Evolutionary conservation across 2,329 filamentous ascomycete species (phyloP).

Genomic region (Fusarium sp.): DNA sequence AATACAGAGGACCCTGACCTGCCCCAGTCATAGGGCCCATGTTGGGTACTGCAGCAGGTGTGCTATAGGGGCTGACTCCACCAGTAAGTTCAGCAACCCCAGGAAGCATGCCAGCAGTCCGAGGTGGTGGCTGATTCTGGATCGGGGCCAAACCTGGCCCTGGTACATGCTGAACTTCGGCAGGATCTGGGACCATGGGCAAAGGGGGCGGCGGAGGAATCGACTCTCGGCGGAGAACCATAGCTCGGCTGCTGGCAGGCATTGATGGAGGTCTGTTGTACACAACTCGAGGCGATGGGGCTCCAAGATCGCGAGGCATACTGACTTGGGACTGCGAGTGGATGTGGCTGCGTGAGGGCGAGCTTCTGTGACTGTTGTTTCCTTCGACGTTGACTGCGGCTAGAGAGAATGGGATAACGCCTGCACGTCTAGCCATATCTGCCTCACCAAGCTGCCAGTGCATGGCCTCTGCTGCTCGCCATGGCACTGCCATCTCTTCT

Average conservation of each 20-base stretch:
- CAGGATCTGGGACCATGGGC: slow-evolving; percentile 47
- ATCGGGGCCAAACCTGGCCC: slow-evolving; percentile 65
- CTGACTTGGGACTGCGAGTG: slow-evolving; percentile 62
- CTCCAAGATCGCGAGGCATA: slow-evolving; percentile 56
- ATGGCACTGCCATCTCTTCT: slow-evolving; percentile 93
- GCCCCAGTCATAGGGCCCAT: slow-evolving; percentile 47
- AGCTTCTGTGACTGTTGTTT: slow-evolving; percentile 53
- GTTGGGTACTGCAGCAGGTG: slow-evolving; percentile 56
- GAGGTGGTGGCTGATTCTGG: slow-evolving; percentile 56
- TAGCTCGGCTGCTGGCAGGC: slow-evolving; percentile 51
- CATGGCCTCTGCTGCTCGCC: slow-evolving; percentile 96
- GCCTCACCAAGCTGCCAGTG: slow-evolving; percentile 95
- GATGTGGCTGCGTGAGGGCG: slow-evolving; percentile 54
- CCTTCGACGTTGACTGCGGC: slow-evolving; percentile 65
- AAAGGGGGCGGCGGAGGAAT: slow-evolving; percentile 48
- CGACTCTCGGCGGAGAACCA: slow-evolving; percentile 58
- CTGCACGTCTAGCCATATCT: slow-evolving; percentile 93
- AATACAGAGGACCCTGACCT: slow-evolving; percentile 52
- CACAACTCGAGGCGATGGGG: slow-evolving; percentile 54
- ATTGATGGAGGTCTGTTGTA: slow-evolving; percentile 55
- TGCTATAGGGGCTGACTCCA: slow-evolving; percentile 70
- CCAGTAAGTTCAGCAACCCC: slow-evolving; percentile 73
- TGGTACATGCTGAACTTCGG: slow-evolving; percentile 49
- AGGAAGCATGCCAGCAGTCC: slow-evolving; percentile 64
- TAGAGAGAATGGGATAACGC: slow-evolving; percentile 85